phyloP scores from a whole-genome alignment of 192 early-diverging fungal species.

The Backusella tarrabulga region DNA sequence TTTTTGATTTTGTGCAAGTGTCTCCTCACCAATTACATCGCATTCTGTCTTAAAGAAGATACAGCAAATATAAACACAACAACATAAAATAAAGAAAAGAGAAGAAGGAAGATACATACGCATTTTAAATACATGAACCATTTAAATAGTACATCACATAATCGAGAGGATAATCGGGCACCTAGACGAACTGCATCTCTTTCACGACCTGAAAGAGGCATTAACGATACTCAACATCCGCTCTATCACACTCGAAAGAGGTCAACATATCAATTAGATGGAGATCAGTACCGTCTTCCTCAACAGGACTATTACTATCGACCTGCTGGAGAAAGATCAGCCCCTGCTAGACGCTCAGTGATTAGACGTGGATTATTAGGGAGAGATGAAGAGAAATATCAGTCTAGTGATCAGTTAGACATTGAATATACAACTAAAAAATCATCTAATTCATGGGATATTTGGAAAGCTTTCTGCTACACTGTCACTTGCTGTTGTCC shows the following conservation, averaged over 20 bases:
- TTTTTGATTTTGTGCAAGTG: slow-evolving; percentile 1
- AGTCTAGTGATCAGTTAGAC: not conserved
- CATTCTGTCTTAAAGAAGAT: not conserved
- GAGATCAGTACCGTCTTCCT: not conserved
- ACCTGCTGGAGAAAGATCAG: not conserved
- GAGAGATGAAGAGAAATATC: slow-evolving; percentile 17
- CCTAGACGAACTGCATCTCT: slow-evolving; percentile 57
- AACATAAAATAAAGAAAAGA: not conserved
- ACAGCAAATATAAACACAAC: not conserved
- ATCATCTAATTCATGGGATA: slow-evolving; percentile 17
- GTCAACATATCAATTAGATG: not conserved
- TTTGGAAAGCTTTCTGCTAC: slow-evolving; percentile 48
- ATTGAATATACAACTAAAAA: slow-evolving; percentile 13
- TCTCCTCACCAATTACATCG: not conserved
- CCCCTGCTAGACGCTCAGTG: slow-evolving; percentile 8
- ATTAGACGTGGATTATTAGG: slow-evolving; percentile 20
- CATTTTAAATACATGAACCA: not conserved
- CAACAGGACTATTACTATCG: slow-evolving; percentile 10
- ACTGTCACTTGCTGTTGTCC: slow-evolving; percentile 52
- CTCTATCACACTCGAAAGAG: slow-evolving; percentile 40
- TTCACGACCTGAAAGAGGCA: slow-evolving; percentile 62
- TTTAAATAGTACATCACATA: slow-evolving; percentile 6
- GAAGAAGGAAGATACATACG: not conserved
- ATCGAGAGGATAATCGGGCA: not conserved
- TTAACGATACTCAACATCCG: slow-evolving; percentile 46